These are phyloP conservation scores for Panellus pusillus DNA, from an alignment of 768 basidiomycete species.

Conservation along the genomic window DNA sequence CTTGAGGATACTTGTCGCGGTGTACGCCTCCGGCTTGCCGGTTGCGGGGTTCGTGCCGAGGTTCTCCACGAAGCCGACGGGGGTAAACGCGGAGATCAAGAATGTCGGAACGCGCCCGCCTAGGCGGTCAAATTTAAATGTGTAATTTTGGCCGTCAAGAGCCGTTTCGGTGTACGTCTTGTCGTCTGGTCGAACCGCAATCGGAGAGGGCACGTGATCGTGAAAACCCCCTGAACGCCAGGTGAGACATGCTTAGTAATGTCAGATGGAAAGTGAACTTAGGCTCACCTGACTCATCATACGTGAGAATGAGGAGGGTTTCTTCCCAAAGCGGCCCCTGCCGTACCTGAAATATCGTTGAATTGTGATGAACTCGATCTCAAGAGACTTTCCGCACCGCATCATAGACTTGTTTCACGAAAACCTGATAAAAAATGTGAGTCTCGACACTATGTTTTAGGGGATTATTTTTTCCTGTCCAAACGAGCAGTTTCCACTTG, in stretches of 20 bases:
- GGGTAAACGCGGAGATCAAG: constrained; percentile 26
- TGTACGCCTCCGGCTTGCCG: constrained; percentile 20
- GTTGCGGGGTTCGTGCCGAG: constrained; percentile 26
- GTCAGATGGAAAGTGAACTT: too few relatives aligned
- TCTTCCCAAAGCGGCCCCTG: constrained; percentile 29
- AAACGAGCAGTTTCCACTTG: constrained; percentile 23
- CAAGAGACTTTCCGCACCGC: constrained; percentile 22
- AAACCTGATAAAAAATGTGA: constrained; percentile 4
- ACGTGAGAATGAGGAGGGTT: constrained; percentile 31
- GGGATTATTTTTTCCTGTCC: constrained; percentile 17
- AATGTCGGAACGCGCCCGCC: constrained; percentile 31
- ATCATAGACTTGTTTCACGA: constrained; percentile 33
- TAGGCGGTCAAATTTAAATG: constrained; percentile 29
- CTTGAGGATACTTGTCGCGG: constrained; percentile 21
- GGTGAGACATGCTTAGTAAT: too few relatives aligned
- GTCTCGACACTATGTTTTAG: too few relatives aligned
- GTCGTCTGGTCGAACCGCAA: constrained; percentile 27
- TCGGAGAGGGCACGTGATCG: constrained; percentile 34
- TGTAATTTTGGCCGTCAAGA: constrained; percentile 22
- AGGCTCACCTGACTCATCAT: constrained; percentile 30
- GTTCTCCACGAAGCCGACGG: constrained; percentile 24
- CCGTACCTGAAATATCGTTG: too few relatives aligned
- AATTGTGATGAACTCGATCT: too few relatives aligned
- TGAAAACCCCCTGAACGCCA: constrained; percentile 28
- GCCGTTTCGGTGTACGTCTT: constrained; percentile 30